Percentiles rank a stretch among this genome's conserved stretches.
phyloP scores from a whole-genome alignment of 2,329 filamentous ascomycete species.

The Neofusicoccum laricinum region DNA sequence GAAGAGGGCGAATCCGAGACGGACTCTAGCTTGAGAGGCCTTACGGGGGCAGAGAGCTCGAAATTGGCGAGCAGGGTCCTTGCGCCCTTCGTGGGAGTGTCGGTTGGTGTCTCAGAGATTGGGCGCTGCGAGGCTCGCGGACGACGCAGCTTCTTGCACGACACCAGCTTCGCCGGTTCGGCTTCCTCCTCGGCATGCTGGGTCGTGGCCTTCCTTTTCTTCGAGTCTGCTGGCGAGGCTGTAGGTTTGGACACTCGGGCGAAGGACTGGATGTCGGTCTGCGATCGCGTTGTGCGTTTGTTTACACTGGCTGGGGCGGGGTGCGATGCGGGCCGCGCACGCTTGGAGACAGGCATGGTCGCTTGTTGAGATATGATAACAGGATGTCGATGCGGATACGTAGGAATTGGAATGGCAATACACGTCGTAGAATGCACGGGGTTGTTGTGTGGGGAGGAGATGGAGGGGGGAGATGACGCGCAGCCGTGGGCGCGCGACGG shows the following conservation, averaged over 20 bases:
- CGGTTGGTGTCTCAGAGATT: slow-evolving; percentile 24
- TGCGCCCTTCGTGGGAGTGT: slow-evolving; percentile 34
- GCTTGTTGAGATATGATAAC: background rate
- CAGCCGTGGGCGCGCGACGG: background rate
- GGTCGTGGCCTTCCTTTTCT: slow-evolving; percentile 10
- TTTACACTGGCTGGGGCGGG: slow-evolving; percentile 4
- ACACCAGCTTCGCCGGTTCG: background rate
- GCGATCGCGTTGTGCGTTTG: slow-evolving; percentile 7
- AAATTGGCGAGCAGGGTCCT: slow-evolving; percentile 33
- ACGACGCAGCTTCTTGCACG: slow-evolving; percentile 15
- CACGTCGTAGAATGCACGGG: background rate
- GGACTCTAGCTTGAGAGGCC: slow-evolving; percentile 23
- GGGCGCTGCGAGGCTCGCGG: background rate
- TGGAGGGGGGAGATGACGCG: background rate
- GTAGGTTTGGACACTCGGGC: slow-evolving; percentile 2
- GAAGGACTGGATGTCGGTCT: slow-evolving; percentile 15
- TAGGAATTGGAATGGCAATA: slow-evolving; percentile 10
- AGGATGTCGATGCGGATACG: background rate
- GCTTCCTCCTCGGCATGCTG: slow-evolving; percentile 1
- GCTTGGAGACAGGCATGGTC: slow-evolving; percentile 7
- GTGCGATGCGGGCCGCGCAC: background rate
- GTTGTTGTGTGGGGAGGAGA: background rate
- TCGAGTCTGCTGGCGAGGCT: background rate
- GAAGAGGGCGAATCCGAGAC: slow-evolving; percentile 17
- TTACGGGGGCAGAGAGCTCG: slow-evolving; percentile 4